These are phyloP conservation scores for Hypoxylon sp. DNA, from an alignment of 2,329 filamentous ascomycete genomes.

Conservation along the genomic window DNA sequence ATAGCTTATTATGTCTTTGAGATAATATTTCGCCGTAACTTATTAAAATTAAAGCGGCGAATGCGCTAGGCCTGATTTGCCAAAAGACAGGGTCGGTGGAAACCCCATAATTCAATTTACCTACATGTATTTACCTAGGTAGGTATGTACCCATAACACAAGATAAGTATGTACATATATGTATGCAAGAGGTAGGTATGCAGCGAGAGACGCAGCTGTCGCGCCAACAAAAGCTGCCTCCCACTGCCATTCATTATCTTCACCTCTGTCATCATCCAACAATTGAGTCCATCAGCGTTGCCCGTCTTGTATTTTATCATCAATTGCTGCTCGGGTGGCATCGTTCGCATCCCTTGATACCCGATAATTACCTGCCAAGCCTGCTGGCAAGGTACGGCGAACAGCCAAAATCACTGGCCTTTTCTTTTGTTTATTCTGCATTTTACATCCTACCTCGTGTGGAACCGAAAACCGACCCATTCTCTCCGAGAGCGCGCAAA, in stretches of 20 bases:
- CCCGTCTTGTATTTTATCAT: not conserved
- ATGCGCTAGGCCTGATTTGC: no score
- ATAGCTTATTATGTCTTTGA: no score
- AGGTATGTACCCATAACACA: no score
- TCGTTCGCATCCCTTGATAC: constrained; percentile 1
- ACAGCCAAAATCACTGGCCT: not conserved
- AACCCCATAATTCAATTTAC: not conserved
- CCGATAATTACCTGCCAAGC: constrained; percentile 23
- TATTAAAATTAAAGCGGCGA: no score
- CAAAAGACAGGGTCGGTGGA: no score
- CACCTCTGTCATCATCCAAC: constrained; percentile 12
- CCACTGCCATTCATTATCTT: constrained; percentile 2
- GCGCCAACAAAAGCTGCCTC: constrained; percentile 1
- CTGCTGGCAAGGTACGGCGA: constrained; percentile 7
- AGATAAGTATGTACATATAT: not conserved
- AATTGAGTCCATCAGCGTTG: constrained; percentile 1
- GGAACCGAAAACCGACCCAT: constrained; percentile 31
- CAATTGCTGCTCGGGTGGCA: constrained; percentile 6
- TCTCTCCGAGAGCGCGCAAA: constrained; percentile 12
- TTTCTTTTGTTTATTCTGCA: constrained; percentile 28
- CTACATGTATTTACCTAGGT: no score
- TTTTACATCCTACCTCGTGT: constrained; percentile 16
- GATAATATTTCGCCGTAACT: no score
- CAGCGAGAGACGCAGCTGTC: constrained; percentile 16
- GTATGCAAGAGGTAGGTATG: not conserved